These are phyloP conservation scores for Naegleria gruberi DNA, from an alignment of 208 protist genomes.

Conservation along the genomic window DNA sequence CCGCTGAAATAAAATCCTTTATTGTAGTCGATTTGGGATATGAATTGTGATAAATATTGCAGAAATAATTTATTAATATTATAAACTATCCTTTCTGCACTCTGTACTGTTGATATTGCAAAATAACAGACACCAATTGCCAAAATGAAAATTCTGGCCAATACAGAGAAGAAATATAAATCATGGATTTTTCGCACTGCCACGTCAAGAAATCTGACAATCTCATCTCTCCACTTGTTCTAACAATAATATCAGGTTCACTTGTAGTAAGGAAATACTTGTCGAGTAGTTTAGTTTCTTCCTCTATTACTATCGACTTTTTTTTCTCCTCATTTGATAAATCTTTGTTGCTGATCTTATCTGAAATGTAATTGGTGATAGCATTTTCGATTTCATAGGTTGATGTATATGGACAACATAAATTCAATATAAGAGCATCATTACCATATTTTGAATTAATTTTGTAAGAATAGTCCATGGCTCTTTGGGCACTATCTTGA, in stretches of 20 bases:
- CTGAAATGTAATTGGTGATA: not conserved
- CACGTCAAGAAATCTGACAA: slow-evolving; percentile 63
- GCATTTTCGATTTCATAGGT: slow-evolving; percentile 53
- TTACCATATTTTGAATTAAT: slow-evolving; percentile 18
- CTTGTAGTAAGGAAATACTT: not conserved
- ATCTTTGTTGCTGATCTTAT: not conserved
- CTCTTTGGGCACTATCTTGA: not conserved
- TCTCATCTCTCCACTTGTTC: slow-evolving; percentile 61
- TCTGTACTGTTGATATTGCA: not conserved
- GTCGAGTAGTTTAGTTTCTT: not conserved
- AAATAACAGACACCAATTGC: slow-evolving; percentile 27
- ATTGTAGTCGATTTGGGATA: too few species aligned
- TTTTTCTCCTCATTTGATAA: not conserved
- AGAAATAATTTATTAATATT: too few species aligned
- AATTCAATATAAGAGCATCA: slow-evolving; percentile 45
- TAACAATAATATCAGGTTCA: slow-evolving; percentile 51
- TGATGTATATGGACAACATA: slow-evolving; percentile 62
- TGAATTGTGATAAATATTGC: too few species aligned
- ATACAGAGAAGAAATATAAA: slow-evolving; percentile 10
- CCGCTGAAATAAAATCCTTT: too few species aligned
- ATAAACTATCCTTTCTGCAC: not conserved
- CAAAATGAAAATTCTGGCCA: slow-evolving; percentile 48
- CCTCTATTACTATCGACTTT: not conserved
- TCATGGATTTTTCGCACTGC: slow-evolving; percentile 34
- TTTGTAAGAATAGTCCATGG: slow-evolving; percentile 23